Evolutionary conservation across 768 basidiomycete species (phyloP).

Genomic region (Suillus discolor): DNA sequence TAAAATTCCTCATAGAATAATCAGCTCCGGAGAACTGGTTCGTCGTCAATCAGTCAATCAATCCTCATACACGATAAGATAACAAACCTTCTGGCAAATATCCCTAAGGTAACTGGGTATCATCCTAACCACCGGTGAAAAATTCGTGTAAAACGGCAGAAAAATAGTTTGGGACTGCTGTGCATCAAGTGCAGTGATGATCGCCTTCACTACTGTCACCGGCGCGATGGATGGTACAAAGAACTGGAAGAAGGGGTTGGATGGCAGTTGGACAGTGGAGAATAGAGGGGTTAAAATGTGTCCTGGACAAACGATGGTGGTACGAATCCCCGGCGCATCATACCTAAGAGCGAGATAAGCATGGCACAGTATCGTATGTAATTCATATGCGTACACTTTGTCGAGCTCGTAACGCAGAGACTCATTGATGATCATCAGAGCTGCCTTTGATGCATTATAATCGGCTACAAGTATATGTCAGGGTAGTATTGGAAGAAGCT

Average conservation of each 20-base stretch:
- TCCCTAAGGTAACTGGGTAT: slow-evolving; percentile 78
- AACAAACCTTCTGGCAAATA: slow-evolving; percentile 70
- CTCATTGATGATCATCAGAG: slow-evolving; percentile 78
- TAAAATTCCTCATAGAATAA: slow-evolving; percentile 68
- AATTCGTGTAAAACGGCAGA: slow-evolving; percentile 73
- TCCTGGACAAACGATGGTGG: slow-evolving; percentile 83
- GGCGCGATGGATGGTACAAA: slow-evolving; percentile 76
- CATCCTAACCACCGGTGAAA: slow-evolving; percentile 53
- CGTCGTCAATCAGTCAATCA: background rate
- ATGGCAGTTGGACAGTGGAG: slow-evolving; percentile 54
- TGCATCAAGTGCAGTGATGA: slow-evolving; percentile 81
- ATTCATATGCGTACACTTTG: slow-evolving; percentile 50
- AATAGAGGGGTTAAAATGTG: slow-evolving; percentile 83
- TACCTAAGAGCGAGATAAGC: slow-evolving; percentile 47
- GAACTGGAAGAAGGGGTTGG: slow-evolving; percentile 60
- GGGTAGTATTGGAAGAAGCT: slow-evolving; percentile 4
- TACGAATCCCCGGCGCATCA: slow-evolving; percentile 76
- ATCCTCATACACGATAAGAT: background rate
- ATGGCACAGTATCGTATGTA: slow-evolving; percentile 5
- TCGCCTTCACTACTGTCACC: slow-evolving; percentile 73
- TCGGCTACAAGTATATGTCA: slow-evolving; percentile 54
- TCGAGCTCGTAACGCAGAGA: slow-evolving; percentile 89
- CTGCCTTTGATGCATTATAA: slow-evolving; percentile 93
- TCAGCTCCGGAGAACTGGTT: slow-evolving; percentile 68
- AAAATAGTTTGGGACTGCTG: slow-evolving; percentile 73